Evolutionary conservation across 495 filamentous ascomycete genomes (phyloP), one percentile per base, ranked within the genome.

Genomic region (Daldinia decipiens): DNA sequence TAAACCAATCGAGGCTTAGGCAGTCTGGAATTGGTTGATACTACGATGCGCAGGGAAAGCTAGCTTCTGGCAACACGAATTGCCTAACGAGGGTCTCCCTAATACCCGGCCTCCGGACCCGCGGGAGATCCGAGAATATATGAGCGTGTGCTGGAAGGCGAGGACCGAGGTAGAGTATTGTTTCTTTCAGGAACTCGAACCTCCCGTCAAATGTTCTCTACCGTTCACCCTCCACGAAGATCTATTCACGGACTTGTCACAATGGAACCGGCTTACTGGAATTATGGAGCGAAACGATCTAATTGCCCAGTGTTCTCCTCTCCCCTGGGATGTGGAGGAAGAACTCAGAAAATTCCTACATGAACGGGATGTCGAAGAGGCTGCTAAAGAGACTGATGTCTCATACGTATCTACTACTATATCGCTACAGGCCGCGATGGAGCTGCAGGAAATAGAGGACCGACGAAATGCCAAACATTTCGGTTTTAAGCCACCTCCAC

Each of bases 1-100:
- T 12, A 31, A 39, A 11, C 17, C 31, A 7, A 4, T 53, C 13
- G 67, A 63, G 36, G 60, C 59, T 15, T 70, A 60, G 67, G 67
- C 53, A 2, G 54, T 70, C 15, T 70, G 59, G 67, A 34, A 59
- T 12, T 70, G 67, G 67, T 9, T 70, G 17, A 19, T 9, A 2
- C 40, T 27, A n/a, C 62, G 62, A 43, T 51, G 51, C 21, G n/a
- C 57, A 13, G 62, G 39, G 1, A 26, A 17, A 4, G 62, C 43
- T 5, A 32, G 59, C 19, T 63, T 71, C 59, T 67, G 62, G 59
- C 2, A 59, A 9, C 61, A 70, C 12, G 56, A 65, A 34, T 7
- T 12, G 3, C 15, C 1, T 1, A 70, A 70, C 6, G 2, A 0
- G 12, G 67, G 60, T 36, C 2, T 70, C 4, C 57, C 68, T 9